Evolutionary conservation across 495 filamentous ascomycete genomes (phyloP).

Genomic region (Thozetella sp.): DNA sequence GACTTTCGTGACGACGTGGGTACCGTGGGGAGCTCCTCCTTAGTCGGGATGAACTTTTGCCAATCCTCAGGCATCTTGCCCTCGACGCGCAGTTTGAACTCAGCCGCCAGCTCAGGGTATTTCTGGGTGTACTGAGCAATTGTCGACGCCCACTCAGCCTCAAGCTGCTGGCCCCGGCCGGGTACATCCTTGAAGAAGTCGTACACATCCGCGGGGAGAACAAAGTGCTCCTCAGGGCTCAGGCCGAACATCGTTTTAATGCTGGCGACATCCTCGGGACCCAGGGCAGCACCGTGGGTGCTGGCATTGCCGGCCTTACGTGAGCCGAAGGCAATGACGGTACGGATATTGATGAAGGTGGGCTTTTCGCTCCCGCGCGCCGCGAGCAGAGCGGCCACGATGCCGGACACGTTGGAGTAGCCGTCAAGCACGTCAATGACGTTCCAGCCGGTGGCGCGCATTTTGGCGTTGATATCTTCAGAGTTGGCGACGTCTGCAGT

Average conservation of each 20-base stretch:
- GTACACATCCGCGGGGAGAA: conserved; percentile 44
- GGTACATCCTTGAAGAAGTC: conserved; percentile 49
- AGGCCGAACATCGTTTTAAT: conserved; percentile 51
- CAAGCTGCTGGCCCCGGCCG: conserved; percentile 36
- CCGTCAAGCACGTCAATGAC: conserved; percentile 59
- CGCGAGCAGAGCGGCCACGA: conserved; percentile 47
- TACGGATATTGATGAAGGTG: conserved; percentile 61
- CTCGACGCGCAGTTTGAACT: conserved; percentile 47
- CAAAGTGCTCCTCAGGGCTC: conserved; percentile 44
- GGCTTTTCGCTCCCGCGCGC: conserved; percentile 50
- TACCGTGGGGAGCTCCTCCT: conserved; percentile 39
- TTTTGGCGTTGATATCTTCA: conserved; percentile 62
- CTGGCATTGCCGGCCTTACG: conserved; percentile 45
- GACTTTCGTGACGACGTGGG: too few species aligned
- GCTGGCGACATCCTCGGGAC: conserved; percentile 44
- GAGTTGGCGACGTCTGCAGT: conserved; percentile 54
- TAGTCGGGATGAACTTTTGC: conserved; percentile 42
- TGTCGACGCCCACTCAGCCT: conserved; percentile 46
- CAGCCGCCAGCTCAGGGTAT: conserved; percentile 45
- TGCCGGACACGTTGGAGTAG: conserved; percentile 47
- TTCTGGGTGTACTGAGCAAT: conserved; percentile 37
- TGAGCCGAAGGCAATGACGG: conserved; percentile 55
- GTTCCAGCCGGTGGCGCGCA: conserved; percentile 59
- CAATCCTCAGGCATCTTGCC: too few species aligned
- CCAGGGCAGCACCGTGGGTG: conserved; percentile 53